A percentile compares a stretch with the other conserved stretches of the same genome.
Conservation (phyloP, 352 stramenopile genomes). For the Globisporangium viniferum region DNA sequence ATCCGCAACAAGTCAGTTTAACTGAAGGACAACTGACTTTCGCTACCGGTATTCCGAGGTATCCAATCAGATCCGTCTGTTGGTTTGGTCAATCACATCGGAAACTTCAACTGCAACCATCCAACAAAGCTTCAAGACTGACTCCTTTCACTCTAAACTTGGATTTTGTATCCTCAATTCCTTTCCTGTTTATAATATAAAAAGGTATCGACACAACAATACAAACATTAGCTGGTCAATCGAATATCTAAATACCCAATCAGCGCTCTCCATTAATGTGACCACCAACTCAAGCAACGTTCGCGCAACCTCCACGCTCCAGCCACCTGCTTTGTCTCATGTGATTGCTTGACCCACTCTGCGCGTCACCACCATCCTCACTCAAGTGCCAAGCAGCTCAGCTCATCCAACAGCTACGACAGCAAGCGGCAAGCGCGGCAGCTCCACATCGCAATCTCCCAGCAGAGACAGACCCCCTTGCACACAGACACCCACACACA, state of each 20-base stretch:
- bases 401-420: not conserved
- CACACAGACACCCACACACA: not conserved
- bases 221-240: not conserved
- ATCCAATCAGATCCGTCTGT: not conserved
- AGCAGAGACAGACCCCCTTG: not conserved
- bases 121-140: not conserved
- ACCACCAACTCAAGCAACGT: not conserved
- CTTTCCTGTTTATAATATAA: not conserved
- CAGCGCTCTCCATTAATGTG: not conserved
- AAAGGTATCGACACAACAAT: not conserved
- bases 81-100: not conserved
- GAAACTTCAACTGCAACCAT: constrained; percentile 2
- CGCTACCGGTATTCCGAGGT: no score
- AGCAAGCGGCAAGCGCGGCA: not conserved
- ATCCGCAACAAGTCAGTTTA: no score
- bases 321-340: constrained; percentile 1
- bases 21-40: no score
- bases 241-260: not conserved
- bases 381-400: constrained; percentile 4
- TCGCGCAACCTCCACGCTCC: not conserved
- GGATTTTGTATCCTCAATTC: not conserved
- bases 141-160: not conserved
- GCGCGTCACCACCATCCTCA: constrained; percentile 6
- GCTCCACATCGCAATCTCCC: not conserved
- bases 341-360: not conserved